A percentile compares a stretch with the other conserved stretches of the same genome.
These are phyloP conservation scores for Psidium guajava DNA, from an alignment of 345 rosid species.

Conservation along the genomic window DNA sequence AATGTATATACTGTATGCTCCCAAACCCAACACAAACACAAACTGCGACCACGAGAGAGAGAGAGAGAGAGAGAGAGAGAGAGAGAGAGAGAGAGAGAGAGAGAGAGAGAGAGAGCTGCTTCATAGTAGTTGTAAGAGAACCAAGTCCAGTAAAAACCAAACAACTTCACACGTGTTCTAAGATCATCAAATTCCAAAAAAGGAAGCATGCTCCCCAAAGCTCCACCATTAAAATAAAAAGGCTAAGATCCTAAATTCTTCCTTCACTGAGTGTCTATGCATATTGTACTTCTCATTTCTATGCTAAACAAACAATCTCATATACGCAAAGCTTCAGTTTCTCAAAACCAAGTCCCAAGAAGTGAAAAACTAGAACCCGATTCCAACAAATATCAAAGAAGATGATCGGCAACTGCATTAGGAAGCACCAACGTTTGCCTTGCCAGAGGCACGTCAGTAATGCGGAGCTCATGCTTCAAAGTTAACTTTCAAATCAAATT, in stretches of 20 bases:
- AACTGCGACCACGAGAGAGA: background rate
- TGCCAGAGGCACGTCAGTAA: background rate
- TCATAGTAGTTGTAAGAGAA: background rate
- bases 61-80: background rate
- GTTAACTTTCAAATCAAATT: background rate
- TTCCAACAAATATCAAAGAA: background rate
- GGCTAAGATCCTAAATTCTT: background rate
- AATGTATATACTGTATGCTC: background rate
- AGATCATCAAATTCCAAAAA: background rate
- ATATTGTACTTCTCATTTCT: background rate
- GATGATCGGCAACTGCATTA: background rate
- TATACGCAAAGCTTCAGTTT: background rate
- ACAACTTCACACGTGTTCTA: background rate
- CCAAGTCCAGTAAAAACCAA: background rate
- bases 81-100: background rate
- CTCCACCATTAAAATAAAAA: background rate
- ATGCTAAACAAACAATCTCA: background rate
- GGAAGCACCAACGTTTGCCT: background rate
- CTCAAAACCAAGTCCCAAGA: background rate
- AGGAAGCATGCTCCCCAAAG: background rate
- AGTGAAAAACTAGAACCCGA: background rate
- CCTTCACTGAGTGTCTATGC: background rate
- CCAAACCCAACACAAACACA: background rate
- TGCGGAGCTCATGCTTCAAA: background rate
- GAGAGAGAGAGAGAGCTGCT: too few relatives aligned